These are phyloP conservation scores for Pinus albicaulis DNA, from an alignment of 75 land plant genomes.

Conservation along the genomic window DNA sequence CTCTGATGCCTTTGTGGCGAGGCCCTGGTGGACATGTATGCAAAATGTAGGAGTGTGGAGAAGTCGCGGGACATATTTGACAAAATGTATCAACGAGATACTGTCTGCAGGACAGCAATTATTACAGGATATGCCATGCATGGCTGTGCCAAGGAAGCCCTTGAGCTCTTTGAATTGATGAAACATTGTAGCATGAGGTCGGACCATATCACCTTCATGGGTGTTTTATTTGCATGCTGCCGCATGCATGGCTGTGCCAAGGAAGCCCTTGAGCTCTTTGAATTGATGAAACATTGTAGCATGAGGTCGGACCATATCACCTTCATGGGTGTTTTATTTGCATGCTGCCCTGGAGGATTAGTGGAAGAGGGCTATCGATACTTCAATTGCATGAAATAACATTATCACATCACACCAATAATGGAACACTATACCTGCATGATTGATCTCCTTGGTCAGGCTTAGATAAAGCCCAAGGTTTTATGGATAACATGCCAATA, in stretches of 20 bases:
- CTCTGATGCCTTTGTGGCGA: slow-evolving; percentile 20
- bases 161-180: neutral
- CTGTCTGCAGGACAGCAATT: slow-evolving; percentile 53
- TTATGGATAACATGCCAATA: slow-evolving; percentile 11
- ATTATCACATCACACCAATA: slow-evolving; percentile 1
- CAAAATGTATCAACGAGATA: slow-evolving; percentile 25
- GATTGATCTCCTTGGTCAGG: slow-evolving; percentile 12
- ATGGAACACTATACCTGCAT: slow-evolving; percentile 12
- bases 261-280: neutral
- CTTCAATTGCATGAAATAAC: neutral
- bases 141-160: neutral
- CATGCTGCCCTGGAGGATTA: slow-evolving; percentile 8
- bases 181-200: neutral
- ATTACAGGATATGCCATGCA: slow-evolving; percentile 31
- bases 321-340: slow-evolving; percentile 11
- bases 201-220: slow-evolving; percentile 11
- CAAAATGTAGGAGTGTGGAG: slow-evolving; percentile 30
- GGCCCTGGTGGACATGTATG: slow-evolving; percentile 66
- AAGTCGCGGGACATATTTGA: slow-evolving; percentile 31
- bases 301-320: slow-evolving; percentile 1
- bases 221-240: slow-evolving; percentile 11
- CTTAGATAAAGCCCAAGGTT: slow-evolving; percentile 8
- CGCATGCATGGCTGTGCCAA: neutral
- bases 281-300: slow-evolving; percentile 5
- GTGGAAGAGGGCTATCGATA: neutral